Conservation (phyloP, 1,284 basidiomycete species). For the Sanghuangporus baumii region DNA sequence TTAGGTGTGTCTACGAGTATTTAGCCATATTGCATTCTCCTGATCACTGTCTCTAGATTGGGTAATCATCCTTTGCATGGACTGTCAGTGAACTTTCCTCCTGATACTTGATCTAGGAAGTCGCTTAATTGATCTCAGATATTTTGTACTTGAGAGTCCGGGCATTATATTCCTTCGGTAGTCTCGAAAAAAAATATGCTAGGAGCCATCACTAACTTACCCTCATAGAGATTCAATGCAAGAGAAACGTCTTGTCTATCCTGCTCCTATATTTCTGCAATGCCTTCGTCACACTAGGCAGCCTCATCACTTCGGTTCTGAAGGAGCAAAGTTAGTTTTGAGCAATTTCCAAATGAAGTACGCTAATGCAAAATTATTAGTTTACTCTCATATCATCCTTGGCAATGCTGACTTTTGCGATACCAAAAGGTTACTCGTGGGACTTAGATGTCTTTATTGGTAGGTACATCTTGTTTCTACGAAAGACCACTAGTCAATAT, state of each 20-base stretch:
- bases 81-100: background rate
- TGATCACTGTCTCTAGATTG: background rate
- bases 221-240: background rate
- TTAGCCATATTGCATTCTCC: no score
- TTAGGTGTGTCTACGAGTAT: no score
- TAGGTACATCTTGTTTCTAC: background rate
- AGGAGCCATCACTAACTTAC: background rate
- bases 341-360: background rate
- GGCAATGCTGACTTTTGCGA: background rate
- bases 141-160: background rate
- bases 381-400: background rate
- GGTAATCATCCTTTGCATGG: slow-evolving; percentile 2
- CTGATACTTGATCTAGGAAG: background rate
- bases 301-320: background rate
- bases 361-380: background rate
- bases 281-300: background rate
- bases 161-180: background rate
- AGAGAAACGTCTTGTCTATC: background rate
- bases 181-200: background rate
- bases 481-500: background rate
- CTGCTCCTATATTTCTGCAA: background rate
- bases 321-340: background rate
- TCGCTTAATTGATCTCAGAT: background rate
- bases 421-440: background rate
- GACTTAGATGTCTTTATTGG: background rate